Conservation (phyloP, 2,329 filamentous ascomycete species). For the Botryotinia calthae region DNA sequence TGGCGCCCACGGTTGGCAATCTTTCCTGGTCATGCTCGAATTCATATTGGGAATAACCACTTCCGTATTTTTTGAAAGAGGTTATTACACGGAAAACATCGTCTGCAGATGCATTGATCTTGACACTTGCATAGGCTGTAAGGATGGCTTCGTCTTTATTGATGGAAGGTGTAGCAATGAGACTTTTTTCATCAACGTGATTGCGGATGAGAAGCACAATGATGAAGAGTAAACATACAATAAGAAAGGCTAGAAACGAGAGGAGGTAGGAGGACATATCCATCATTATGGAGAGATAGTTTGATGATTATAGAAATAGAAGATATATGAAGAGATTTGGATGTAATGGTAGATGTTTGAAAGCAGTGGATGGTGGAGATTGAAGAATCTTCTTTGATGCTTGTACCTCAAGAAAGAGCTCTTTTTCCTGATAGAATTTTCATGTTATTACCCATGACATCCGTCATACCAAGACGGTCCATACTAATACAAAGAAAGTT, state of each 20-base stretch:
- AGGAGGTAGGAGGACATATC: conserved; percentile 2
- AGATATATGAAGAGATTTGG: background rate
- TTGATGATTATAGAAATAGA: background rate
- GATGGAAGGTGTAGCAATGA: conserved; percentile 26
- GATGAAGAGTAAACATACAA: conserved; percentile 21
- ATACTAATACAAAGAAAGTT: background rate
- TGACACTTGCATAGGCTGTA: conserved; percentile 25
- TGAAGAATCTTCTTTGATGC: background rate
- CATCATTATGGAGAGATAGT: background rate
- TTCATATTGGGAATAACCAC: conserved; percentile 24
- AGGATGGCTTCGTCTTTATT: conserved; percentile 22
- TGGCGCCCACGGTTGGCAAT: conserved; percentile 25
- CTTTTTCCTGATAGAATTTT: background rate
- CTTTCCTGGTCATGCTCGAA: conserved; percentile 24
- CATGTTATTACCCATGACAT: no score
- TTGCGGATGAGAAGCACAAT: conserved; percentile 23
- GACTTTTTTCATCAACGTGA: conserved; percentile 15
- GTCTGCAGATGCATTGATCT: conserved; percentile 27
- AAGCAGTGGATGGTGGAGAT: background rate
- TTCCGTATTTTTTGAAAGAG: conserved; percentile 26
- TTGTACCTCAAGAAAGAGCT: background rate
- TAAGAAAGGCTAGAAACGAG: background rate
- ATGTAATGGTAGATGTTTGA: background rate
- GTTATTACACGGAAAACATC: conserved; percentile 27
- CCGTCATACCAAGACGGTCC: background rate